Percentiles rank a stretch among this genome's conserved stretches.
Conservation (phyloP, 495 filamentous ascomycete species). For the Friedmanniomyces simplex region DNA sequence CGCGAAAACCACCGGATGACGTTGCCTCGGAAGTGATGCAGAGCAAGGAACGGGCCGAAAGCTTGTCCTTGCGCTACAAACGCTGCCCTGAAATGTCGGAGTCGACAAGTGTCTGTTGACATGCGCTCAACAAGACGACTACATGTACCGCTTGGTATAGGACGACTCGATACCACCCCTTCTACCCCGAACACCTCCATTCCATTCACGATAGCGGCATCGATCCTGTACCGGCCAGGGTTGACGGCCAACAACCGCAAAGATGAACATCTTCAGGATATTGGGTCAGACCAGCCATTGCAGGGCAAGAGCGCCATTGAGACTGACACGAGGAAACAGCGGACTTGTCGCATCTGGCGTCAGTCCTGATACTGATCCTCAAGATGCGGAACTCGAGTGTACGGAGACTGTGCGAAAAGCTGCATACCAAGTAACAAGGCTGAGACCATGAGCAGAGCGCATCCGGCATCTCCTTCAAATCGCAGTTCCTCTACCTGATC, state of each 20-base stretch:
- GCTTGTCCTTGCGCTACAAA: neutral
- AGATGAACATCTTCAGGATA: slow-evolving; percentile 85
- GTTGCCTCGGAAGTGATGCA: neutral
- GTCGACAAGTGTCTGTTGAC: neutral
- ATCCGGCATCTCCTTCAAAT: slow-evolving; percentile 95
- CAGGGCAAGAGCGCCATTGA: neutral
- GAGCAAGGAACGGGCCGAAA: neutral
- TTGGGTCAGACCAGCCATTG: slow-evolving; percentile 46
- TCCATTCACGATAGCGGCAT: neutral
- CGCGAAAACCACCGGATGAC: neutral
- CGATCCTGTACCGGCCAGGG: neutral
- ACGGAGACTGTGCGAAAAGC: slow-evolving; percentile 19
- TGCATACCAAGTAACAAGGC: slow-evolving; percentile 4
- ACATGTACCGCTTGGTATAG: too few relatives aligned
- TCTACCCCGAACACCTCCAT: neutral
- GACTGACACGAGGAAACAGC: slow-evolving; percentile 39
- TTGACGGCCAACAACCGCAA: slow-evolving; percentile 13
- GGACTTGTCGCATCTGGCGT: slow-evolving; percentile 89
- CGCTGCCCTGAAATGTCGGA: neutral
- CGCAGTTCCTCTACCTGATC: slow-evolving; percentile 82
- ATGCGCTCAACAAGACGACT: neutral
- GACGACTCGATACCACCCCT: too few relatives aligned
- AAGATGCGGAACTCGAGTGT: slow-evolving; percentile 93
- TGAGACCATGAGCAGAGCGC: slow-evolving; percentile 56
- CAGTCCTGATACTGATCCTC: slow-evolving; percentile 85